Conservation (phyloP, 495 filamentous ascomycete species). For the Terfezia claveryi region DNA sequence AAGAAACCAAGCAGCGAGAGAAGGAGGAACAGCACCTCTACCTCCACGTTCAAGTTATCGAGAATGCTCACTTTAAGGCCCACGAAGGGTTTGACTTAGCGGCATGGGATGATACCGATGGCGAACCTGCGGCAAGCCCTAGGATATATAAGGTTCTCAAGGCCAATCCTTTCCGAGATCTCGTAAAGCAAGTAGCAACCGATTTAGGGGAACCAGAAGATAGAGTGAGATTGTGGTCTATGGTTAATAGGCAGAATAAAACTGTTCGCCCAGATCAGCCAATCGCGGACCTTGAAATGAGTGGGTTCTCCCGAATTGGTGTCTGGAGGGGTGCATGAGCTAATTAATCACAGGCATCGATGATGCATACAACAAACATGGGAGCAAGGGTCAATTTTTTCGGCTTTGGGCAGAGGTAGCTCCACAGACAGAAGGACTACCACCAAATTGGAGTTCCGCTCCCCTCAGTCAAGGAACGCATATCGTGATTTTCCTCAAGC, state of each 20-base stretch:
- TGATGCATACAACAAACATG: conserved; percentile 46
- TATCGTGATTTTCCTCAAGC: conserved; percentile 77
- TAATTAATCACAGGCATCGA: conserved; percentile 33
- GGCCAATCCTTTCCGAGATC: conserved; percentile 48
- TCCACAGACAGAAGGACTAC: not conserved
- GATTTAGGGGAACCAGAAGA: conserved; percentile 37
- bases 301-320: conserved; percentile 5
- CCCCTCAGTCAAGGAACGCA: conserved; percentile 16
- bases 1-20: conserved; percentile 58
- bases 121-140: conserved; percentile 34
- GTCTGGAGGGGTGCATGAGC: not conserved
- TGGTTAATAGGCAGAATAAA: conserved; percentile 98
- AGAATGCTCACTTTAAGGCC: conserved; percentile 37
- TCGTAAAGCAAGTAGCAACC: conserved; percentile 43
- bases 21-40: conserved; percentile 85
- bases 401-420: conserved; percentile 59
- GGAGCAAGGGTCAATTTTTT: conserved; percentile 49
- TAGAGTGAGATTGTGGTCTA: conserved; percentile 66
- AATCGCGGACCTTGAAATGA: conserved; percentile 52
- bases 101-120: conserved; percentile 34
- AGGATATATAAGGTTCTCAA: conserved; percentile 46
- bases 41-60: conserved; percentile 53
- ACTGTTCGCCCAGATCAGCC: conserved; percentile 78
- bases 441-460: not conserved
- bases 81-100: conserved; percentile 76